A percentile compares a stretch with the other conserved stretches of the same genome.
Evolutionary conservation across 495 filamentous ascomycete genomes (phyloP).

Genomic region (Penicillium lagena): DNA sequence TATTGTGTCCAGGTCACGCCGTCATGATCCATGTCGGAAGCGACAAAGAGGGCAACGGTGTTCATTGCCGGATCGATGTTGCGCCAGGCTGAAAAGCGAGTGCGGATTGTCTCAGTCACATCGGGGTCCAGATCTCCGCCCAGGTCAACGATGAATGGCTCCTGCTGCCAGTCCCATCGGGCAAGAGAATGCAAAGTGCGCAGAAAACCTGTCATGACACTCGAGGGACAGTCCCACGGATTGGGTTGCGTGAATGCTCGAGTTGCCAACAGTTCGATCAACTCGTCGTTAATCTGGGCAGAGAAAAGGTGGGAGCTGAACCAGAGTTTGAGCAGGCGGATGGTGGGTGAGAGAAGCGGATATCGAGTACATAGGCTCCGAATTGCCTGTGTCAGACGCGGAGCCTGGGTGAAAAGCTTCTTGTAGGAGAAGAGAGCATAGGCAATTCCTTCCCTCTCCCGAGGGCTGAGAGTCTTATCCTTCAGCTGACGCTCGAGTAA

Average conservation of each 20-base stretch:
- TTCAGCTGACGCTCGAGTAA: conserved; percentile 74
- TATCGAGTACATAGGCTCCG: conserved; percentile 73
- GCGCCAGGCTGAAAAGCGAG: conserved; percentile 67
- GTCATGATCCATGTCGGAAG: conserved; percentile 67
- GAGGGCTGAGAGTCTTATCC: conserved; percentile 56
- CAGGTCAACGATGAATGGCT: conserved; percentile 75
- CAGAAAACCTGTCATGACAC: conserved; percentile 73
- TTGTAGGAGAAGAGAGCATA: conserved; percentile 65
- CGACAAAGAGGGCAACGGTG: conserved; percentile 71
- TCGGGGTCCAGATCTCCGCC: conserved; percentile 46
- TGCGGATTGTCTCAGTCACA: conserved; percentile 52
- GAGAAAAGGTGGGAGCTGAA: conserved; percentile 76
- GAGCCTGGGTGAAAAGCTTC: conserved; percentile 60
- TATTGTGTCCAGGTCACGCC: conserved; percentile 76
- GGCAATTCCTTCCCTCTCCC: conserved; percentile 57
- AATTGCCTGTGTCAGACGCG: conserved; percentile 75
- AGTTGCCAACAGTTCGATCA: conserved; percentile 74
- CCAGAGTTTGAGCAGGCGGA: conserved; percentile 88
- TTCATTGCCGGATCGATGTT: conserved; percentile 86
- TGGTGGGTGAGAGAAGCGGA: conserved; percentile 72
- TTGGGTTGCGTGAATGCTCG: conserved; percentile 75
- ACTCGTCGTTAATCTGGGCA: conserved; percentile 66
- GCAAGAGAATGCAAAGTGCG: conserved; percentile 71
- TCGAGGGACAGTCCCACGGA: conserved; percentile 74
- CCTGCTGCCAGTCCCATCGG: conserved; percentile 84